These are phyloP conservation scores for Pichia cabralensis DNA, from an alignment of 805 yeast genomes.

Conservation along the genomic window DNA sequence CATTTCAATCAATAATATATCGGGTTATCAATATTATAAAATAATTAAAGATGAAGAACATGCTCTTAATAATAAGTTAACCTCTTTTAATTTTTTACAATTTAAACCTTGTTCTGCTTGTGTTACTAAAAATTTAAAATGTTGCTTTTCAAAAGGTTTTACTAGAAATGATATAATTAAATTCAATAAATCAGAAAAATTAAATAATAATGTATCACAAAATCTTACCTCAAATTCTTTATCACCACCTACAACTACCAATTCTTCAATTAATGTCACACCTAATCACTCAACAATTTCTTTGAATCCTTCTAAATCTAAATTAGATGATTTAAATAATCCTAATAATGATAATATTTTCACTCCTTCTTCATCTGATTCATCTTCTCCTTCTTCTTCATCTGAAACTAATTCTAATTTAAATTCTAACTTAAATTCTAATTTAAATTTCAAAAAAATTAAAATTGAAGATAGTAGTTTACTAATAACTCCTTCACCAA, in stretches of 20 bases:
- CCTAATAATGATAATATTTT: too few relatives aligned
- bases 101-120: constrained; percentile 51
- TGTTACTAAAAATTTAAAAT: constrained; percentile 31
- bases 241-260: background rate
- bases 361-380: background rate
- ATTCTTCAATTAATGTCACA: background rate
- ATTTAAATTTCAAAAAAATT: background rate
- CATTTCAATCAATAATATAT: constrained; percentile 13
- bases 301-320: too few relatives aligned
- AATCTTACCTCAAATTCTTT: background rate
- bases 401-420: background rate
- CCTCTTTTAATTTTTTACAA: constrained; percentile 27
- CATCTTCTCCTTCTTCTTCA: background rate
- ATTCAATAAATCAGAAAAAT: constrained; percentile 24
- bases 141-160: constrained; percentile 55
- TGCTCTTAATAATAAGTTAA: constrained; percentile 14
- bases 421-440: background rate
- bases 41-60: constrained; percentile 16
- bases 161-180: constrained; percentile 49
- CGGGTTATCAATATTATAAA: constrained; percentile 22
- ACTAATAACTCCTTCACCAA: too few relatives aligned
- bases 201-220: too few relatives aligned
- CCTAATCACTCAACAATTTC: too few relatives aligned
- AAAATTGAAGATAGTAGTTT: too few relatives aligned
- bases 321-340: too few relatives aligned